Conservation (phyloP, 2,329 filamentous ascomycete species). For the Fusarium poae region DNA sequence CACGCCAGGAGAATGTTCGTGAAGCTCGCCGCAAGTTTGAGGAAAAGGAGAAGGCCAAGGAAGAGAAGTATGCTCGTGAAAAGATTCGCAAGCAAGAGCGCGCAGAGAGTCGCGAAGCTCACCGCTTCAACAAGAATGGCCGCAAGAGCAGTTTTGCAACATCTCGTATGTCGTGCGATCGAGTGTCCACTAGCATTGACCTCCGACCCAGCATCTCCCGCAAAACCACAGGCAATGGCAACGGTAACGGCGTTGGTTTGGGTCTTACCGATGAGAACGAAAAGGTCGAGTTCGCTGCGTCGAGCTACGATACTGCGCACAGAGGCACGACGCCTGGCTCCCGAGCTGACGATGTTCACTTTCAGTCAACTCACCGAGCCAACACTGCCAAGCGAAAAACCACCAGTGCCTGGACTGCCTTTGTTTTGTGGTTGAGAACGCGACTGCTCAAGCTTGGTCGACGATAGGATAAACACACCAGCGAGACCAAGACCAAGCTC, state of each 20-base stretch:
- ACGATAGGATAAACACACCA: slow-evolving; percentile 52
- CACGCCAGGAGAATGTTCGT: slow-evolving; percentile 69
- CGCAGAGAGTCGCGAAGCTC: slow-evolving; percentile 68
- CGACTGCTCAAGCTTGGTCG: slow-evolving; percentile 58
- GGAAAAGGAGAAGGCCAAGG: slow-evolving; percentile 71
- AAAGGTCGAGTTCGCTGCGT: slow-evolving; percentile 60
- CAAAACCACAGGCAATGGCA: slow-evolving; percentile 46
- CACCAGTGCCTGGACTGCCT: slow-evolving; percentile 71
- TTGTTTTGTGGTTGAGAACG: slow-evolving; percentile 75
- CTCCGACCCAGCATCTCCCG: slow-evolving; percentile 49
- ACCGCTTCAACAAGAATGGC: slow-evolving; percentile 62
- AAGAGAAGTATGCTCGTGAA: slow-evolving; percentile 72
- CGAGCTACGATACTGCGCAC: slow-evolving; percentile 61
- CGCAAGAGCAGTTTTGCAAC: slow-evolving; percentile 56
- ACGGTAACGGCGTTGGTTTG: slow-evolving; percentile 27
- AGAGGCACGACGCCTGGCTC: slow-evolving; percentile 47
- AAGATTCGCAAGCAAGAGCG: slow-evolving; percentile 70
- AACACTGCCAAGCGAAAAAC: slow-evolving; percentile 70
- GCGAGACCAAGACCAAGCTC: slow-evolving; percentile 35
- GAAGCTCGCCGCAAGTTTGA: slow-evolving; percentile 73
- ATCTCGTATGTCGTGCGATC: slow-evolving; percentile 53
- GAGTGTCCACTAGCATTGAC: slow-evolving; percentile 51
- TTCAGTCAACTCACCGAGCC: slow-evolving; percentile 59
- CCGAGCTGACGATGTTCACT: slow-evolving; percentile 59
- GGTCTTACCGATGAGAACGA: slow-evolving; percentile 51